Evolutionary conservation across 208 protist species (phyloP), one percentile per base, ranked within the genome.

Genomic region (Trypanosoma vivax): DNA sequence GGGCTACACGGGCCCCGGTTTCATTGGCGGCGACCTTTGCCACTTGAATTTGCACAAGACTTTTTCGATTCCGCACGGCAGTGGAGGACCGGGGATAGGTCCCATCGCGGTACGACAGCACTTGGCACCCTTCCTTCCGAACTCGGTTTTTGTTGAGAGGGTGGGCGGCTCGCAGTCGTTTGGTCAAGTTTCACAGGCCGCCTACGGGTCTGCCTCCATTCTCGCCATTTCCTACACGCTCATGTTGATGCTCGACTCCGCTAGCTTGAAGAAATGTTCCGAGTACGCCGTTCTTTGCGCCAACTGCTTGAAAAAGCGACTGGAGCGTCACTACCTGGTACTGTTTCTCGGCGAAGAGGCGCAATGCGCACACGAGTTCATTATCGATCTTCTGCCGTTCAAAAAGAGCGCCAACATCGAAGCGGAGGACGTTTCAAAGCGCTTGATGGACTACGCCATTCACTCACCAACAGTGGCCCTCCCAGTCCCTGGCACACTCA

Each of bases 11-110:
- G 73, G 81, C 16, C 97, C 97, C n/a, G 97, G 92, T 53, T 88
- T 95, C 60, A 88, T 97, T 55, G 96, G 96, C 37, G 97, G 96
- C 0, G 98, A 99, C 67, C 97, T 99, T 16, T 98, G 95, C 71
- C 97, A 99, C 62, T 78, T 99, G 30, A 99, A 99, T 79, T 76
- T 99, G 28, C 98, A 99, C 90, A 99, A 99, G 79, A 99, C 98
- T n/a, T 98, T 99, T 78, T 83, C 79, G 50, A 97, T 98, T 60
- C 94, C 95, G 11, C 96, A 98, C 71, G 86, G 82, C 66, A 96
- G 97, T 61, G 98, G 98, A 50, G 98, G 98, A 29, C 97, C 98
- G 3, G 97, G 97, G 37, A 88, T 98, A 62, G 98, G 97, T 18
- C 96, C 97, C 46, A 99, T 99, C 52, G 90, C 93, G 16, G 95